Evolutionary conservation across 139 green algal genomes (phyloP).

Genomic region (Ulvella scutata): DNA sequence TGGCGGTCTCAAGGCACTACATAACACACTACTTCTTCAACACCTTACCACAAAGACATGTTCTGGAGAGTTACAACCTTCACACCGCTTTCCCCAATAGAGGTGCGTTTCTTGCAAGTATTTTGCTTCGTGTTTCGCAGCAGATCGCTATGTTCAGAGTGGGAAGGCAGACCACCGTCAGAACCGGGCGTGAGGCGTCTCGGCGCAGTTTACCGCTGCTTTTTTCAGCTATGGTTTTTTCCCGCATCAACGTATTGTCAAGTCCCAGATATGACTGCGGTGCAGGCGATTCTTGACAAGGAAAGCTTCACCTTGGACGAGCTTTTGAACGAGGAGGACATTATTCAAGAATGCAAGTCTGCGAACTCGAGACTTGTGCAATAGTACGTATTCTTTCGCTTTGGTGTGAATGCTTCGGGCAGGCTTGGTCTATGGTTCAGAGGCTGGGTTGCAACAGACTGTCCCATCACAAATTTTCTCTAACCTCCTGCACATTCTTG

Average conservation of each 20-base stretch:
- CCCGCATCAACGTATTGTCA: background rate
- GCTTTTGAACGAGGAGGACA: constrained; percentile 84
- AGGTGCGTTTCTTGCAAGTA: constrained; percentile 18
- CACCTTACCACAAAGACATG: constrained; percentile 34
- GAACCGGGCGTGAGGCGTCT: background rate
- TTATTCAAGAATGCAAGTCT: constrained; percentile 87
- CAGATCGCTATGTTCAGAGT: background rate
- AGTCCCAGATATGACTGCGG: background rate
- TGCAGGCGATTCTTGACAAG: constrained; percentile 78
- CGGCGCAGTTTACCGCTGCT: background rate
- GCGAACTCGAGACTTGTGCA: constrained; percentile 69
- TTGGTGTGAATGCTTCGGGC: background rate
- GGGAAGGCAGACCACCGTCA: background rate
- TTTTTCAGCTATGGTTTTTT: background rate
- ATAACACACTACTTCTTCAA: no score
- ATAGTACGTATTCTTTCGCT: constrained; percentile 40
- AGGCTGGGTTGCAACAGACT: background rate
- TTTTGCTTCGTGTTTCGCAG: no score
- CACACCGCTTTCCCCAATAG: constrained; percentile 33
- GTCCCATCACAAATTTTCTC: background rate
- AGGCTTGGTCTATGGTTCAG: background rate
- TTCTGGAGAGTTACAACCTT: constrained; percentile 58
- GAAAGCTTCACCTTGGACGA: constrained; percentile 79
- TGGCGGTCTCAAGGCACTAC: no score
- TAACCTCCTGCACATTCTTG: no score